Conservation (phyloP, 2,329 filamentous ascomycete genomes). For the Pseudocercospora vitis region DNA sequence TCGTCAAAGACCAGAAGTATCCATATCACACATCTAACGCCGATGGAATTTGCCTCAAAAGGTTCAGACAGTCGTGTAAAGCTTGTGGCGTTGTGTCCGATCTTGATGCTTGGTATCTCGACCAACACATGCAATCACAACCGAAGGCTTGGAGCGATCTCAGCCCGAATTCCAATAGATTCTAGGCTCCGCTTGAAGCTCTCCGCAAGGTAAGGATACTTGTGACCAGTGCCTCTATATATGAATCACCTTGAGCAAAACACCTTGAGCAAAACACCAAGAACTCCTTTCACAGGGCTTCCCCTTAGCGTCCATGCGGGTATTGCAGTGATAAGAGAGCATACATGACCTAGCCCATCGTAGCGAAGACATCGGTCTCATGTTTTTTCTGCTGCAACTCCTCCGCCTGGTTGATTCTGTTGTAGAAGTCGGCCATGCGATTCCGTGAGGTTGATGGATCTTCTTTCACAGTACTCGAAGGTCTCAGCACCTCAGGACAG, state of each 20-base stretch:
- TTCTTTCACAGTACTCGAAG: not conserved
- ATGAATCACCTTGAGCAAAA: too few relatives aligned
- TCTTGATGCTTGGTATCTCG: not conserved
- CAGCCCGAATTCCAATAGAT: not conserved
- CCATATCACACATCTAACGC: constrained; percentile 1
- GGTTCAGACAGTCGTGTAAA: not conserved
- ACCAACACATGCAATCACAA: not conserved
- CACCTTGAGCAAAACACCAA: not conserved
- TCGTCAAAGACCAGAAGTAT: not conserved
- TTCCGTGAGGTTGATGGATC: not conserved
- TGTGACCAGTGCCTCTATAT: too few relatives aligned
- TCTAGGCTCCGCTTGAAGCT: not conserved
- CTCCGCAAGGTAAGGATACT: not conserved
- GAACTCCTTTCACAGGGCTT: not conserved
- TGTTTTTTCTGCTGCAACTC: not conserved
- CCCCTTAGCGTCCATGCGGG: not conserved
- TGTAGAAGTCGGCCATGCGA: not conserved
- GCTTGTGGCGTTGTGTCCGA: not conserved
- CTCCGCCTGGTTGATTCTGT: not conserved
- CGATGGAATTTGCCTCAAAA: not conserved
- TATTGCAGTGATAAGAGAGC: not conserved
- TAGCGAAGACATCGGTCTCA: not conserved
- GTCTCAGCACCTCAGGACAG: not conserved
- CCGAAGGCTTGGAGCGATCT: not conserved
- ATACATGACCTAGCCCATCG: not conserved